Conservation (phyloP, 164 flowering plant genomes). For the Aristolochia contorta region DNA sequence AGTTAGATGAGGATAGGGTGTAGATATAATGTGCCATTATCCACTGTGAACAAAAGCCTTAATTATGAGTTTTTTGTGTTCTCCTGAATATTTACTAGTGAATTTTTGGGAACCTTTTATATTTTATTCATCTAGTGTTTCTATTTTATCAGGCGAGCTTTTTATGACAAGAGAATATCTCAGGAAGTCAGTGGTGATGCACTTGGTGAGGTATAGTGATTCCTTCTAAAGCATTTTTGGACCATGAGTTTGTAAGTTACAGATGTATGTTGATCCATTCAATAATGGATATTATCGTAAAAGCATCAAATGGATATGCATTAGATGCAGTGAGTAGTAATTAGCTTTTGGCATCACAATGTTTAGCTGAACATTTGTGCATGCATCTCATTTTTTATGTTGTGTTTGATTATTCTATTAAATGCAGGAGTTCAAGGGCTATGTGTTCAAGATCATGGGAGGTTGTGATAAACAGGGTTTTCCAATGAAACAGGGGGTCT, state of each 20-base stretch:
- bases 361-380: no score
- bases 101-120: background rate
- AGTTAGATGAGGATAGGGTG: no score
- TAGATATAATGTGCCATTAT: no score
- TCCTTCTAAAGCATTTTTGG: background rate
- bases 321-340: no score
- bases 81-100: no score
- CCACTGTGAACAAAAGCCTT: no score
- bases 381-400: no score
- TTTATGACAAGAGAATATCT: slow-evolving; percentile 38
- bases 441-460: slow-evolving; percentile 43
- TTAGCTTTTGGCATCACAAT: no score
- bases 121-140: background rate
- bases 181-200: slow-evolving; percentile 40
- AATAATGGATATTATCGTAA: no score
- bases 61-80: no score
- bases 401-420: no score
- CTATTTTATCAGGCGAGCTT: slow-evolving; percentile 20
- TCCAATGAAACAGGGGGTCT: slow-evolving; percentile 47
- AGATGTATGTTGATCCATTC: background rate
- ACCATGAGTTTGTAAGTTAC: background rate
- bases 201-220: slow-evolving; percentile 27
- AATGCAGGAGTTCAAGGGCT: slow-evolving; percentile 38
- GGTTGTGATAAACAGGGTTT: slow-evolving; percentile 51
- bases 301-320: no score